A percentile compares a stretch with the other conserved stretches of the same genome.
Conservation (phyloP, 2,329 filamentous ascomycete genomes). For the Purpureocillium lavendulum region DNA sequence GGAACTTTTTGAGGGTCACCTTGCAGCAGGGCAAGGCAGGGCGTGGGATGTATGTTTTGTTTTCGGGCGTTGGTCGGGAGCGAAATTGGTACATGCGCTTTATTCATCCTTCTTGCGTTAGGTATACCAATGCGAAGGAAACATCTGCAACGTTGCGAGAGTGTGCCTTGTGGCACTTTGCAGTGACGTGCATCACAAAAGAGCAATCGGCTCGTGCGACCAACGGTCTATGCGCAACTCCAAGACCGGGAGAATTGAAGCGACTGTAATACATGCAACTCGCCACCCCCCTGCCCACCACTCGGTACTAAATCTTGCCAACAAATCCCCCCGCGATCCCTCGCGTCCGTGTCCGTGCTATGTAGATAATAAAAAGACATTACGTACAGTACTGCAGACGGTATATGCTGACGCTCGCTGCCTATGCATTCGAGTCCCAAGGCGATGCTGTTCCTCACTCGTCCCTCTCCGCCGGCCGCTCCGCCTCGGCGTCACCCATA, state of each 20-base stretch:
- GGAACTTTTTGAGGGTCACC: too few species aligned
- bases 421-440: constrained; percentile 11
- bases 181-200: too few species aligned
- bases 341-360: constrained; percentile 4
- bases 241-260: not conserved
- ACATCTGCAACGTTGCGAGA: too few species aligned
- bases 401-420: constrained; percentile 13
- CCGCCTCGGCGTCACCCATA: not conserved
- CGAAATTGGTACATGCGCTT: too few species aligned
- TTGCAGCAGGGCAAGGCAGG: not conserved
- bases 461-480: not conserved
- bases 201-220: not conserved
- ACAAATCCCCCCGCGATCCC: not conserved
- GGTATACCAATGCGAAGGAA: too few species aligned
- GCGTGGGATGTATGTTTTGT: not conserved
- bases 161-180: too few species aligned
- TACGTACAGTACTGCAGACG: constrained; percentile 22
- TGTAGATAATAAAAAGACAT: constrained; percentile 22
- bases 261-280: not conserved
- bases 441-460: not conserved
- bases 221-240: too few species aligned
- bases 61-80: too few species aligned
- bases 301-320: not conserved
- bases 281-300: not conserved
- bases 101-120: too few species aligned